Percentiles rank a stretch among this genome's conserved stretches.
These are phyloP conservation scores for Penicillium sclerotiorum DNA, from an alignment of 2,329 filamentous ascomycete genomes.

Conservation along the genomic window DNA sequence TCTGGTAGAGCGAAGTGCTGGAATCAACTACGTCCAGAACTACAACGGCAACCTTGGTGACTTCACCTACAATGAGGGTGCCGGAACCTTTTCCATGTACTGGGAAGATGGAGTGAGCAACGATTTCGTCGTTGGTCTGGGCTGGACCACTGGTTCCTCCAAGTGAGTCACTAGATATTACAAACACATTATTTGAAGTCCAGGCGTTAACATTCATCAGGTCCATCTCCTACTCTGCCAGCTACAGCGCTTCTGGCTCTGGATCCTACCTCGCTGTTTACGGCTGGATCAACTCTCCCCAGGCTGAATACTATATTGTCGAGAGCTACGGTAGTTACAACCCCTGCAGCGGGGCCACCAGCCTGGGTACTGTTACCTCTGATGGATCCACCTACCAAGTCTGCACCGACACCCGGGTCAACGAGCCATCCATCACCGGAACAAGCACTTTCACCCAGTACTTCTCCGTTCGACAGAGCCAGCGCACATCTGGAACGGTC, in stretches of 20 bases:
- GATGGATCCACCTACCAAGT: conserved; percentile 13
- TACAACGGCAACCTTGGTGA: conserved; percentile 13
- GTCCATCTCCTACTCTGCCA: conserved; percentile 12
- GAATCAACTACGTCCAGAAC: conserved; percentile 12
- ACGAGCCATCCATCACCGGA: conserved; percentile 12
- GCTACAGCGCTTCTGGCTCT: conserved; percentile 7
- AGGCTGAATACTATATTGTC: conserved; percentile 13
- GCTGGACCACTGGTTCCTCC: conserved; percentile 10
- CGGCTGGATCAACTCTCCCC: conserved; percentile 13
- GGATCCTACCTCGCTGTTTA: conserved; percentile 12
- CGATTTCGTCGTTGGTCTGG: conserved; percentile 12
- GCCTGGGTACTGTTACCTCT: conserved; percentile 8
- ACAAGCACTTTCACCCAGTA: conserved; percentile 13
- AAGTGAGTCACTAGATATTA: neutral
- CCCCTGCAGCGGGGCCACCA: conserved; percentile 10
- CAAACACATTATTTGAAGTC: neutral
- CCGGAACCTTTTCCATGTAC: conserved; percentile 12
- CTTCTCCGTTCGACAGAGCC: conserved; percentile 12
- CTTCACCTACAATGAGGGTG: conserved; percentile 11
- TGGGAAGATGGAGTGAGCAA: conserved; percentile 9
- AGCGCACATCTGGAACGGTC: conserved; percentile 12
- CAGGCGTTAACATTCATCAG: conserved; percentile 4
- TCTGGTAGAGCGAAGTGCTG: conserved; percentile 3
- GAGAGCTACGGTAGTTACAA: conserved; percentile 10
- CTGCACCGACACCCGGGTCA: conserved; percentile 8